Evolutionary conservation across 2,329 filamentous ascomycete genomes (phyloP), one percentile per base, ranked within the genome.

Genomic region (Coleophoma eucalyptorum): DNA sequence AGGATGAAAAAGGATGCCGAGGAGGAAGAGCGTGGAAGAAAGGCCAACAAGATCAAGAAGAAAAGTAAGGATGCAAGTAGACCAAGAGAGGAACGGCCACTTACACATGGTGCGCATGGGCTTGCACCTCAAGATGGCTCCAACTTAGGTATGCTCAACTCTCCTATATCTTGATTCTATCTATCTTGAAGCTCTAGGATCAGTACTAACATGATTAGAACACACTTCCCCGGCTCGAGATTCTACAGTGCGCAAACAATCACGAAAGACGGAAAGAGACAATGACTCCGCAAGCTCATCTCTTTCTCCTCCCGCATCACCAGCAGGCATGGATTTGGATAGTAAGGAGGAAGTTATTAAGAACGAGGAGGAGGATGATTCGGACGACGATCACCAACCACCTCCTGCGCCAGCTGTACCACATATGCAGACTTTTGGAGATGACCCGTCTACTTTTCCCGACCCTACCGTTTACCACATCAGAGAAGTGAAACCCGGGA

Each of bases 401-500:
- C 73, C 75, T 45, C 80, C 81, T 5, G 79, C 80, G 2, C 78
- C 82, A n/a, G 74, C 80, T 6, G 70, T 86, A 20, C 79, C 81
- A 5, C 58, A 64, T 43, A 87, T 92, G 52, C 89, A 96, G 69
- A 92, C 90, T 1, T 97, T 97, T 67, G 93, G 93, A 52, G 86
- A 93, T 37, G 91, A 97, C 64, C 93, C 93, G 0, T 89, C 90
- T 21, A 90, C 85, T n/a, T 96, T 93, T 62, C 82, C 83, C 18
- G 94, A 99, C 65, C 91, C 92, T 1, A 96, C 93, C 34, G 80
- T 97, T 46, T 99, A 99, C 73, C 89, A 99, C 66, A 97, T 99
- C 55, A 85, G 86, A 50, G 78, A 86, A 0, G 77, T 92, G 20
- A 79, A 80, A 1, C 79, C 85, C 1, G 85, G 80, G 56, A 96